Evolutionary conservation across 768 basidiomycete species (phyloP).

Genomic region (Cystofilobasidium macerans): DNA sequence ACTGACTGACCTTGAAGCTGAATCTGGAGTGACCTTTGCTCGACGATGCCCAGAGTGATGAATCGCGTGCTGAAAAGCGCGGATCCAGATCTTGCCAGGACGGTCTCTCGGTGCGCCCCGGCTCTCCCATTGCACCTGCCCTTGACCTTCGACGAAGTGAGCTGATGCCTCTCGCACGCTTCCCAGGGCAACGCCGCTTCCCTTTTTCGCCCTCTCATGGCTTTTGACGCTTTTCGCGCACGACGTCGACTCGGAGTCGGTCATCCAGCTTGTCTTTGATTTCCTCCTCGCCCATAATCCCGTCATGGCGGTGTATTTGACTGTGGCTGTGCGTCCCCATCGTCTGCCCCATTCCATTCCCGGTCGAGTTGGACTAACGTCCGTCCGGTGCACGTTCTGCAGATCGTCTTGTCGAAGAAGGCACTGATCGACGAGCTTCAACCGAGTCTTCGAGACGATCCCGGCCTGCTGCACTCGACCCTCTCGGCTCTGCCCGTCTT

Average conservation of each 20-base stretch:
- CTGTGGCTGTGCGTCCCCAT: constrained; percentile 56
- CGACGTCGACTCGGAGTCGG: constrained; percentile 75
- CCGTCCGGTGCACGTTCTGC: too few relatives aligned
- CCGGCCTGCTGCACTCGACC: constrained; percentile 39
- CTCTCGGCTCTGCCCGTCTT: constrained; percentile 37
- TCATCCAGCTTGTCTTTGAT: constrained; percentile 86
- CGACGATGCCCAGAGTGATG: constrained; percentile 48
- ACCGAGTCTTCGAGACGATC: constrained; percentile 36
- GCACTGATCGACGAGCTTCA: constrained; percentile 53
- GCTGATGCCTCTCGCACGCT: background rate
- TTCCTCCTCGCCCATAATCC: constrained; percentile 75
- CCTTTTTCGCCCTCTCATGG: constrained; percentile 81
- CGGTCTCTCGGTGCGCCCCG: constrained; percentile 53
- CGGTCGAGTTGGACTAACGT: too few relatives aligned
- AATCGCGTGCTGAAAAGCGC: constrained; percentile 60
- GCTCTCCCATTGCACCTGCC: background rate
- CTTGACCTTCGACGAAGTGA: background rate
- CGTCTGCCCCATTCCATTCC: background rate
- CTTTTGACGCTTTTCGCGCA: constrained; percentile 85
- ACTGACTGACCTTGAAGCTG: too few relatives aligned
- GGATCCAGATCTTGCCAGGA: constrained; percentile 57
- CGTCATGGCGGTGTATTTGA: constrained; percentile 67
- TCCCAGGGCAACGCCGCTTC: constrained; percentile 60
- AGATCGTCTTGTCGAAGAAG: constrained; percentile 68
- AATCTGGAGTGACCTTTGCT: too few relatives aligned